Evolutionary conservation across 345 rosid genomes (phyloP).

Genomic region (Populus alba): DNA sequence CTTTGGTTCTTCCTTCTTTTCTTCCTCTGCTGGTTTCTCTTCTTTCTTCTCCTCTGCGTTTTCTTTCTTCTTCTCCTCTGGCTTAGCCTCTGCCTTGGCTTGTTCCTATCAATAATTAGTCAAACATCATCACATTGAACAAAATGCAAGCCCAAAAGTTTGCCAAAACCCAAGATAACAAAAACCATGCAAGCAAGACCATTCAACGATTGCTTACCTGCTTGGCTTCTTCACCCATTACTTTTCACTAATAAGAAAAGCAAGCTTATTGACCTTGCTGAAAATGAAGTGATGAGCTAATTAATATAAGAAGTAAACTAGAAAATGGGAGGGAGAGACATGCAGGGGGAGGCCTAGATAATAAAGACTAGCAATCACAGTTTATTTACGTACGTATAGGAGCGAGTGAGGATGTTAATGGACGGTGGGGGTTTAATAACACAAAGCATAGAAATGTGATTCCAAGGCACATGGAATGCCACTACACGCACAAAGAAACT

Average conservation of each 20-base stretch:
- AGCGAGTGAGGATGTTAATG: neutral
- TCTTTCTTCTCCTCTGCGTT: constrained; percentile 26
- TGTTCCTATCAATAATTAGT: constrained; percentile 25
- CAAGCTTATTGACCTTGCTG: neutral
- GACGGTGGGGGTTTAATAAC: constrained; percentile 40
- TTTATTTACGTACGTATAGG: constrained; percentile 6
- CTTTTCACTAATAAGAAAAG: neutral
- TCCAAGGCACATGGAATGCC: constrained; percentile 59
- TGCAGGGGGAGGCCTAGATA: too few species aligned
- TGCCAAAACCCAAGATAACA: neutral
- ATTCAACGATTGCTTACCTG: constrained; percentile 42
- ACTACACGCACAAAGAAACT: constrained; percentile 4
- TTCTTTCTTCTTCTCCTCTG: constrained; percentile 31
- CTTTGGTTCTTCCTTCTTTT: constrained; percentile 38
- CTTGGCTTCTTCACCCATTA: constrained; percentile 77
- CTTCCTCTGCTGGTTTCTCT: constrained; percentile 20
- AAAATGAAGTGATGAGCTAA: neutral
- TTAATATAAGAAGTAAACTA: neutral
- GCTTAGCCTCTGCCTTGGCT: constrained; percentile 37
- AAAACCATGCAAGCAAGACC: neutral
- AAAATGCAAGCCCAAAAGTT: neutral
- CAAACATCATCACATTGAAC: neutral
- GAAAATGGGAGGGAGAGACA: neutral
- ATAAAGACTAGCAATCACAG: neutral
- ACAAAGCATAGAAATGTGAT: constrained; percentile 40